Evolutionary conservation across 768 basidiomycete species (phyloP), one percentile per base, ranked within the genome.

Genomic region (Podaxis rugospora): DNA sequence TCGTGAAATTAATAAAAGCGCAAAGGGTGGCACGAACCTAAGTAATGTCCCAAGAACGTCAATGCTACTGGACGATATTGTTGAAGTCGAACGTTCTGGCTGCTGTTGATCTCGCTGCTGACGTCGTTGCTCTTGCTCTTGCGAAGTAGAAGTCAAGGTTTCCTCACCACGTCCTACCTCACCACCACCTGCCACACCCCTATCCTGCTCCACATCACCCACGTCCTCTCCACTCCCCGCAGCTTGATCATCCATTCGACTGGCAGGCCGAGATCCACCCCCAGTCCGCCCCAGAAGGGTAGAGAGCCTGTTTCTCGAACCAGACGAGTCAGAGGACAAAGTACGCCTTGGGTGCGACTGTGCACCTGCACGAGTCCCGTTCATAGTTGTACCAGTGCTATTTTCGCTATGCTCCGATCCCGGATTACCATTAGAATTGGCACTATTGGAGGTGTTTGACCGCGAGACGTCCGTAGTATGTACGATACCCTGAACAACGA

Each of bases 41-140:
- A 93, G 76, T 14, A 93, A 71, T n/a, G 90, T 92, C 23, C 90
- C 91, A 28, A 93, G 74, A 10, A 93, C 89, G 66, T 92, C 90
- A 47, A 92, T 89, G 69, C 90, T 91, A 36, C 84, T 88, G 0
- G 86, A 85, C 0, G 89, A 90, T 61, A 86, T 74, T 25, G 79
- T 64, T 13, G 76, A 67, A 54, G 72, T 37, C 25, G 66, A 67
- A 57, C 63, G 64, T 39, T 64, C 68, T 27, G 14, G 61, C 55
- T n/a, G 62, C 25, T 37, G 67, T 27, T 35, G 44, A 32, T 32
- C 32, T 32, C 32, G 32, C 55, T n/a, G 64, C 28, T 21, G 46
- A 49, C 47, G 32, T 39, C 16, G 51, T 32, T 47, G 62, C 5
- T 14, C 11, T 35, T 37, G 63, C 7, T 23, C 35, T 18, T 50